phyloP scores from a whole-genome alignment of 768 basidiomycete species.

The Suillus brevipes region DNA sequence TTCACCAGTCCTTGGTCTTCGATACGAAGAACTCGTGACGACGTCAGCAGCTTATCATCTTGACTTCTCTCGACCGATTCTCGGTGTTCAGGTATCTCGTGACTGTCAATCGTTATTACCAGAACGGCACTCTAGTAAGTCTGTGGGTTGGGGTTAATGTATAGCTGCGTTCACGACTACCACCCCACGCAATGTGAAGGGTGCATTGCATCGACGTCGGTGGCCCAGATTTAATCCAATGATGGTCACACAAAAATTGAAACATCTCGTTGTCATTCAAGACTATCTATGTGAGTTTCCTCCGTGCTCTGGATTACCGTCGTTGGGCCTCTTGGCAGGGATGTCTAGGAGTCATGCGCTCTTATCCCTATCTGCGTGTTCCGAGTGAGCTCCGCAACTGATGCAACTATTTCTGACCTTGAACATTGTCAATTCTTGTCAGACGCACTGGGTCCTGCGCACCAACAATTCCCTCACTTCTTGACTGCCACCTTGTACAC shows the following conservation, averaged over 20 bases:
- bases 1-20: slow-evolving; percentile 7
- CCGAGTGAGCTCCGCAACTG: background rate
- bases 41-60: slow-evolving; percentile 20
- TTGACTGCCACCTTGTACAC: background rate
- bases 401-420: background rate
- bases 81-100: slow-evolving; percentile 16
- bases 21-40: background rate
- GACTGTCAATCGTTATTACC: no score
- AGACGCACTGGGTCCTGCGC: background rate
- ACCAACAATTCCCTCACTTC: background rate
- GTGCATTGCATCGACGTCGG: background rate
- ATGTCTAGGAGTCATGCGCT: background rate
- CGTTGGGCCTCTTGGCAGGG: background rate
- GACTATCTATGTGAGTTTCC: slow-evolving; percentile 8
- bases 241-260: background rate
- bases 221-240: background rate
- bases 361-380: background rate
- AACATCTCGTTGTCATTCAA: background rate
- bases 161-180: slow-evolving; percentile 22
- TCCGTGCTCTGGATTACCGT: background rate
- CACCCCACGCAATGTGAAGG: background rate
- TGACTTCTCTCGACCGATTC: slow-evolving; percentile 18
- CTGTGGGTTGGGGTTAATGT: slow-evolving; percentile 35
- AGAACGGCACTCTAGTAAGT: slow-evolving; percentile 41
- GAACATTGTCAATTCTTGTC: background rate